Evolutionary conservation across 257 asterid genomes (phyloP), one percentile per base, ranked within the genome.

Genomic region (Plectranthus barbatus): DNA sequence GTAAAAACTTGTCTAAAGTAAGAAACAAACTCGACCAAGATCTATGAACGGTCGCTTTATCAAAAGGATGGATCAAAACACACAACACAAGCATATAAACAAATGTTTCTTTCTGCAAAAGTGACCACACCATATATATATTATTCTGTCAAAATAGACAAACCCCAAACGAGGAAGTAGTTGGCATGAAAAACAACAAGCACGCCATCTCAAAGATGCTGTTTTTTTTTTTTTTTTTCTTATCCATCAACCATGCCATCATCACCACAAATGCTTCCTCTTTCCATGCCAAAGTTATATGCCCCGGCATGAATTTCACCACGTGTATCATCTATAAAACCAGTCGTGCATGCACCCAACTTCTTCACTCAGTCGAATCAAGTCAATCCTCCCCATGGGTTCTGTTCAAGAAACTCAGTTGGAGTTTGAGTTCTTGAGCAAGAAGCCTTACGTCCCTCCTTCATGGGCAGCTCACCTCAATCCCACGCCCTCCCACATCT

Each of bases 391-490:
- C 17, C 0, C 45, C 19, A 82, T 82, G 85, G 77, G 74, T 44
- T 62, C 79, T 54, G 61, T 67, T 21, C 47, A 57, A 8, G 57
- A 69, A 66, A 51, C 77, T 20, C 71, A 49, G 61, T 66, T 79
- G 39, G 40, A 51, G 7, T 80, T 81, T 61, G 82, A 66, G 3
- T 87, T 90, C 66, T 85, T 86, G 11, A 60, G 77, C 14, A 81
- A 81, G 81, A 89, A 77, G 77, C 75, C 90, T 4, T 92, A 86
- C 67, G 24, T 42, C 39, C 83, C 94, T 19, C 99, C 99, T 52
- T 68, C 86, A 4, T 89, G 97, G 99, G 99, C 96, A 12, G 68
- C 88, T 2, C 78, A 71, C 56, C 94, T 92, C 78, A 72, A 41
- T 47, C 96, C 94, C 17, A 15, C 74, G 64, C 99, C 99, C 36